Conservation (phyloP, 2,329 filamentous ascomycete genomes). For the Talaromyces sp. region DNA sequence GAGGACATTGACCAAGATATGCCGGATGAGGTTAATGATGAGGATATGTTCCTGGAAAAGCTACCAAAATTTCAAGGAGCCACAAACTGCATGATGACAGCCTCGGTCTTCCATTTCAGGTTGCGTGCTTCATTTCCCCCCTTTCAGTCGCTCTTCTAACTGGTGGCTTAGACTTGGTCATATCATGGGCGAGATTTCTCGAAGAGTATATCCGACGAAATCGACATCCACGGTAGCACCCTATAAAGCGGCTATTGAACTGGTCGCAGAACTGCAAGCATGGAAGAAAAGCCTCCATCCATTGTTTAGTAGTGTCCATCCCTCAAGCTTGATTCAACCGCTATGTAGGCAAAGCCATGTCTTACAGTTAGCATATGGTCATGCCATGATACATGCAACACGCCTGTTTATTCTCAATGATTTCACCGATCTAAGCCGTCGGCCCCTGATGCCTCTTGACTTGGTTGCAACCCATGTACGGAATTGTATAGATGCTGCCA, state of each 20-base stretch:
- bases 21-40: conserved; percentile 53
- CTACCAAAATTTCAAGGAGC: conserved; percentile 27
- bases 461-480: conserved; percentile 31
- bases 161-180: conserved; percentile 40
- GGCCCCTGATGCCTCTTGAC: conserved; percentile 23
- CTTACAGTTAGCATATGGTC: conserved; percentile 32
- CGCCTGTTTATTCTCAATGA: conserved; percentile 32
- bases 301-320: conserved; percentile 30
- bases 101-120: conserved; percentile 34
- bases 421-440: conserved; percentile 30
- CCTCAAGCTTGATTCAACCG: conserved; percentile 32
- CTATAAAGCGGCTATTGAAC: conserved; percentile 27
- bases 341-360: conserved; percentile 35
- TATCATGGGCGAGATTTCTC: conserved; percentile 44
- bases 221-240: conserved; percentile 24
- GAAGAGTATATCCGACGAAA: conserved; percentile 37
- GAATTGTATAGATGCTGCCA: conserved; percentile 41
- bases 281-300: conserved; percentile 33
- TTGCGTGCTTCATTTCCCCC: conserved; percentile 10
- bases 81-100: conserved; percentile 35
- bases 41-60: conserved; percentile 47
- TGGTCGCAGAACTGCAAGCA: conserved; percentile 28
- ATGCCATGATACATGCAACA: conserved; percentile 35
- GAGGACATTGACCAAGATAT: conserved; percentile 59
- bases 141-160: background rate